Conservation (phyloP, 2,329 filamentous ascomycete species). For the Tympanopsis confertula region DNA sequence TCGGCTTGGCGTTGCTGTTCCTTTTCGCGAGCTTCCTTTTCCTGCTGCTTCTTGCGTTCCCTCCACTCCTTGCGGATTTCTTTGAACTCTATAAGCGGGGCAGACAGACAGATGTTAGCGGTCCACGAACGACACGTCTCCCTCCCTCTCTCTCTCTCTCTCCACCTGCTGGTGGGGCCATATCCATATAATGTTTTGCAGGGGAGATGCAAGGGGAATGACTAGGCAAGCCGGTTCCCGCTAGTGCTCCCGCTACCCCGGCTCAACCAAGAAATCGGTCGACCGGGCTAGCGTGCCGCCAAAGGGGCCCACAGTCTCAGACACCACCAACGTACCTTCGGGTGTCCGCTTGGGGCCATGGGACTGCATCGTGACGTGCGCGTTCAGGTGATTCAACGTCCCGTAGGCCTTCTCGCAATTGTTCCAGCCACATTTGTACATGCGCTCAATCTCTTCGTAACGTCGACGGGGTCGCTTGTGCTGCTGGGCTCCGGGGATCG, state of each 20-base stretch:
- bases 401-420: conserved; percentile 98
- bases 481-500: conserved; percentile 91
- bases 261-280: no score
- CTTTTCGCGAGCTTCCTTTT: conserved; percentile 29
- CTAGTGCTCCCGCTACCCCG: no score
- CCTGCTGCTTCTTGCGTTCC: conserved; percentile 97
- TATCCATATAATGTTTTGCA: no score
- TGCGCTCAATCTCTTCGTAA: conserved; percentile 97
- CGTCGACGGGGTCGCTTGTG: conserved; percentile 87
- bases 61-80: conserved; percentile 99
- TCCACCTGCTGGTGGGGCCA: no score
- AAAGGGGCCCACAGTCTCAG: no score
- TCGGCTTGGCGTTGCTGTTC: neutral
- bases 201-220: no score
- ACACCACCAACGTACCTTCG: no score
- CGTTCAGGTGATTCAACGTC: conserved; percentile 92
- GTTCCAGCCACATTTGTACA: conserved; percentile 99
- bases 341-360: conserved; percentile 90
- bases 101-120: conserved; percentile 5
- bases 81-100: conserved; percentile 70
- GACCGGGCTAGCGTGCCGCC: no score
- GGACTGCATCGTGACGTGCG: conserved; percentile 97
- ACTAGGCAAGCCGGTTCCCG: no score
- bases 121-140: no score
- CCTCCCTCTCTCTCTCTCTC: no score